Conservation (phyloP, 140 eudicot species). For the Ambrosia hybrid region DNA sequence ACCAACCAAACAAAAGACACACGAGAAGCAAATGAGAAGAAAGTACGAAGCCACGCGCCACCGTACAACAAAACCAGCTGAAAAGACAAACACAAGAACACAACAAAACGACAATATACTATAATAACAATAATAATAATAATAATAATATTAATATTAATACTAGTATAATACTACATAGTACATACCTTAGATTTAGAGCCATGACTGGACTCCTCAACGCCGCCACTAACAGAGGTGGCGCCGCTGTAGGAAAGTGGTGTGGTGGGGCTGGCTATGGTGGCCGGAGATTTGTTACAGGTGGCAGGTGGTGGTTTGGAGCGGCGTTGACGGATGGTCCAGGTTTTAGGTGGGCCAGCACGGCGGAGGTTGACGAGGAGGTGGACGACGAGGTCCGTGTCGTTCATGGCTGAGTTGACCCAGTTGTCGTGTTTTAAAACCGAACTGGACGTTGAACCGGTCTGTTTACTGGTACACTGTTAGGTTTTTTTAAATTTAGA, state of each 20-base stretch:
- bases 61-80: slow-evolving; percentile 17
- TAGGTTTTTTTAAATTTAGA: too few species aligned
- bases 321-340: slow-evolving; percentile 71
- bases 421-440: slow-evolving; percentile 38
- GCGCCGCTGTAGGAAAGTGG: slow-evolving; percentile 76
- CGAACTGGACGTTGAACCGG: too few species aligned
- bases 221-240: slow-evolving; percentile 59
- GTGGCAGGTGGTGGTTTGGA: slow-evolving; percentile 31
- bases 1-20: slow-evolving; percentile 12
- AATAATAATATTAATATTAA: too few species aligned
- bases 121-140: too few species aligned
- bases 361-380: slow-evolving; percentile 45
- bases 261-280: slow-evolving; percentile 79
- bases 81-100: too few species aligned
- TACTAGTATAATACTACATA: too few species aligned
- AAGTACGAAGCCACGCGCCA: slow-evolving; percentile 32
- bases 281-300: slow-evolving; percentile 23
- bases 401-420: slow-evolving; percentile 56
- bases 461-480: too few species aligned
- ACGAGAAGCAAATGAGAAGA: slow-evolving; percentile 42
- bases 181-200: slow-evolving; percentile 77
- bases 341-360: slow-evolving; percentile 30
- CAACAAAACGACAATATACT: slow-evolving; percentile 6
- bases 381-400: slow-evolving; percentile 56
- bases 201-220: slow-evolving; percentile 47